Evolutionary conservation across 2,329 filamentous ascomycete genomes (phyloP).

Genomic region (Trichocomaceae sp.): DNA sequence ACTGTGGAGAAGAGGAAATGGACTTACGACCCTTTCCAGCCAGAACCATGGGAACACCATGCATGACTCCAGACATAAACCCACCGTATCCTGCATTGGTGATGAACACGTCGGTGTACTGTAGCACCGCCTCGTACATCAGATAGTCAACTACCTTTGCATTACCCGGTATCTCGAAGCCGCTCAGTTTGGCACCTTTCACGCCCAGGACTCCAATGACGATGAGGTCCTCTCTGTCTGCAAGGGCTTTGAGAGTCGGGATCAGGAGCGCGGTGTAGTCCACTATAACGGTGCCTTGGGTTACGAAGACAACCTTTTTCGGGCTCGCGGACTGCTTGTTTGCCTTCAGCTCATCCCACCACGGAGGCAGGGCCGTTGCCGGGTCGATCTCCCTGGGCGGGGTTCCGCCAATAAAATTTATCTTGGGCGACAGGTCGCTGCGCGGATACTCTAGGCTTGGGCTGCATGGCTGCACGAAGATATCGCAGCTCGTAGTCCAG

Average conservation of each 20-base stretch:
- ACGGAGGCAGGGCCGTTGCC: background rate
- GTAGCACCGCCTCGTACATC: background rate
- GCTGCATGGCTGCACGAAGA: background rate
- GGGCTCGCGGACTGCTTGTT: background rate
- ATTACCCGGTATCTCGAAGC: background rate
- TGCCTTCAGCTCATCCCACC: background rate
- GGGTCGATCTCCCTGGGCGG: background rate
- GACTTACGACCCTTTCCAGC: background rate
- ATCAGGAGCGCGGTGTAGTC: background rate
- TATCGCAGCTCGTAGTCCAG: background rate
- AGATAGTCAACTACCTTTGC: background rate
- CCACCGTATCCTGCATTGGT: background rate
- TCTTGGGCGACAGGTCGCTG: background rate
- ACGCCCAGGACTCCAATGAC: background rate
- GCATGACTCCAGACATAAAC: background rate
- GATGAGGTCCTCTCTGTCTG: background rate
- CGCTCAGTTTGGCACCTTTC: background rate
- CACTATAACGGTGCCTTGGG: background rate
- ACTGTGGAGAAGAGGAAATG: background rate
- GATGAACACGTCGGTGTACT: background rate
- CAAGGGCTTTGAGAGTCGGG: background rate
- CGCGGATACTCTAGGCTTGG: background rate
- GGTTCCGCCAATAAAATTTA: background rate
- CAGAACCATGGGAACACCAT: background rate
- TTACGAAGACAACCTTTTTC: background rate